phyloP scores from a whole-genome alignment of 2,329 filamentous ascomycete genomes.

The Aspergillus tanneri region DNA sequence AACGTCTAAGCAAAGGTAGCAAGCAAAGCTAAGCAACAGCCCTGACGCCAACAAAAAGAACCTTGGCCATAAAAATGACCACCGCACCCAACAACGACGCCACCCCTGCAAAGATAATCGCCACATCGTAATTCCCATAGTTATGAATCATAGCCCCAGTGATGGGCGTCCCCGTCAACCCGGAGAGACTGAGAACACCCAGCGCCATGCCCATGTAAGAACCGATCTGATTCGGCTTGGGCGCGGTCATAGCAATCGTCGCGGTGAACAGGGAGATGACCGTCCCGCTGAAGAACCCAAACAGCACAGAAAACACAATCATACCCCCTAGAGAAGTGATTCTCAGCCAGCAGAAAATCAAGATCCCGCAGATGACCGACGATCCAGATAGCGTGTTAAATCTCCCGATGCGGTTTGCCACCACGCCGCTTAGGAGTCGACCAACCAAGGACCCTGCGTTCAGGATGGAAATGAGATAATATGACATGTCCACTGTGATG shows the following conservation, averaged over 20 bases:
- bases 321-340: constrained; percentile 24
- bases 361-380: constrained; percentile 22
- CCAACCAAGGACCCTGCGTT: constrained; percentile 36
- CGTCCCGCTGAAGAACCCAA: constrained; percentile 42
- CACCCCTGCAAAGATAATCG: constrained; percentile 12
- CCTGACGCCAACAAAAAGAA: not conserved
- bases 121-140: constrained; percentile 10
- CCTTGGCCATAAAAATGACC: constrained; percentile 13
- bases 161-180: constrained; percentile 23
- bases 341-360: constrained; percentile 35
- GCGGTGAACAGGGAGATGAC: constrained; percentile 40
- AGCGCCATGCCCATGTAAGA: constrained; percentile 44
- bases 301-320: constrained; percentile 33
- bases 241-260: constrained; percentile 33
- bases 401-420: constrained; percentile 33
- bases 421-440: constrained; percentile 29
- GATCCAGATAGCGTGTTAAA: constrained; percentile 38
- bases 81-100: constrained; percentile 2
- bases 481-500: constrained; percentile 16
- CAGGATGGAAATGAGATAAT: constrained; percentile 34
- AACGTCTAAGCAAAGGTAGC: too few relatives aligned
- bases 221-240: constrained; percentile 34
- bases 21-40: not conserved
- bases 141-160: constrained; percentile 17
- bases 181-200: constrained; percentile 18